A percentile compares a stretch with the other conserved stretches of the same genome.
phyloP scores from a whole-genome alignment of 805 yeast genomes.

The Martiniozyma abietophila region DNA sequence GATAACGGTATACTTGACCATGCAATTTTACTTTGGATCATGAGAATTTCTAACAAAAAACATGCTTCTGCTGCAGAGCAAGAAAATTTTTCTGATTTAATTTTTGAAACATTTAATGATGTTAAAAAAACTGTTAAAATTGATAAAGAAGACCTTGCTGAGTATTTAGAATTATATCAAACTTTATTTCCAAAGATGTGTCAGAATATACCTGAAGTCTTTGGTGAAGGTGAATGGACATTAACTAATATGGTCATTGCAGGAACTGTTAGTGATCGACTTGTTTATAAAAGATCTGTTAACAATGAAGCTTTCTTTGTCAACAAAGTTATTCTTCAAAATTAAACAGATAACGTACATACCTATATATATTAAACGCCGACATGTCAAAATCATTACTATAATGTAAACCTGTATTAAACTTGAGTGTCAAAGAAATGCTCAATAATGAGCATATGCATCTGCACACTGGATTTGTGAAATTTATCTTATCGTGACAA shows the following conservation, averaged over 20 bases:
- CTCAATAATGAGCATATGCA: too few species aligned
- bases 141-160: constrained; percentile 44
- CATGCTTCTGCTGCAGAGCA: constrained; percentile 26
- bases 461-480: too few species aligned
- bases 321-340: too few species aligned
- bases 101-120: constrained; percentile 22
- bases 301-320: constrained; percentile 21
- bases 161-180: constrained; percentile 44
- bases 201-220: constrained; percentile 36
- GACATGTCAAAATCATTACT: too few species aligned
- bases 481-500: too few species aligned
- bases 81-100: constrained; percentile 42
- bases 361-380: too few species aligned
- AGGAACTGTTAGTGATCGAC: constrained; percentile 24
- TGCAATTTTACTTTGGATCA: constrained; percentile 52
- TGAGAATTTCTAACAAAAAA: constrained; percentile 43
- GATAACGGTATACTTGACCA: constrained; percentile 45
- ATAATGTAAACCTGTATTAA: too few species aligned
- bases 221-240: constrained; percentile 40
- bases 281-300: constrained; percentile 20
- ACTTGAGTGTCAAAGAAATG: too few species aligned
- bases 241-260: constrained; percentile 38
- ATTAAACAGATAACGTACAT: too few species aligned
- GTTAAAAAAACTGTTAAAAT: constrained; percentile 28
- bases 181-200: constrained; percentile 38